Evolutionary conservation across 352 stramenopile genomes (phyloP).

Genomic region (Elongisporangium prolatum): DNA sequence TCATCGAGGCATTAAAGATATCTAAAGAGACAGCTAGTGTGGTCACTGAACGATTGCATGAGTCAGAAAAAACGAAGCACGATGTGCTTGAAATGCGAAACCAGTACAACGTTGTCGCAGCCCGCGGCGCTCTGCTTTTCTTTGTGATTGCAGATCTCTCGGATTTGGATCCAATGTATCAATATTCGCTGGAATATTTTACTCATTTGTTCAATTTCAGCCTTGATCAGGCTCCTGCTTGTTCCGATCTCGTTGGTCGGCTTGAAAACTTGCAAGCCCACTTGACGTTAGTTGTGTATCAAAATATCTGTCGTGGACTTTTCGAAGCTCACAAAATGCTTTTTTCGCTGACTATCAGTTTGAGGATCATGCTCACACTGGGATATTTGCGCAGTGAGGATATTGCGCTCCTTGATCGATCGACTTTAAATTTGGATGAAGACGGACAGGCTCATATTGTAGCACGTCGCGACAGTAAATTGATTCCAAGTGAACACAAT

Average conservation of each 20-base stretch:
- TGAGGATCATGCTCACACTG: conserved; percentile 47
- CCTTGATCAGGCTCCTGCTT: conserved; percentile 30
- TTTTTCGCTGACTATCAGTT: conserved; percentile 53
- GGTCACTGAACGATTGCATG: conserved; percentile 43
- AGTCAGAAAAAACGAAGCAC: conserved; percentile 55
- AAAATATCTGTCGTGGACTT: conserved; percentile 66
- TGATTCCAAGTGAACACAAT: background rate
- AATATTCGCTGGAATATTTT: conserved; percentile 79
- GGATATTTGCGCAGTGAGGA: conserved; percentile 29
- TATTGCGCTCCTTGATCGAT: conserved; percentile 29
- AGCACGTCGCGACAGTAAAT: background rate
- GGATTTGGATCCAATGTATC: conserved; percentile 70
- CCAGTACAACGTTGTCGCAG: conserved; percentile 49
- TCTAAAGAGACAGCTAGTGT: conserved; percentile 65
- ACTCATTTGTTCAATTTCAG: conserved; percentile 56
- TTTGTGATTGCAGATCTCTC: conserved; percentile 61
- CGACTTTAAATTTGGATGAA: conserved; percentile 4
- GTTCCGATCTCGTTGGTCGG: conserved; percentile 22
- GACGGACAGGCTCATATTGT: background rate
- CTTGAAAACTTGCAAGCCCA: conserved; percentile 37
- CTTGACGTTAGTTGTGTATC: conserved; percentile 52
- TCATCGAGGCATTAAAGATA: conserved; percentile 56
- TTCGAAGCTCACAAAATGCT: conserved; percentile 65
- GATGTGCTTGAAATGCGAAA: conserved; percentile 62
- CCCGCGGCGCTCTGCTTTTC: conserved; percentile 61